Evolutionary conservation across 75 land plant species (phyloP).

Genomic region (Pinus albicaulis): DNA sequence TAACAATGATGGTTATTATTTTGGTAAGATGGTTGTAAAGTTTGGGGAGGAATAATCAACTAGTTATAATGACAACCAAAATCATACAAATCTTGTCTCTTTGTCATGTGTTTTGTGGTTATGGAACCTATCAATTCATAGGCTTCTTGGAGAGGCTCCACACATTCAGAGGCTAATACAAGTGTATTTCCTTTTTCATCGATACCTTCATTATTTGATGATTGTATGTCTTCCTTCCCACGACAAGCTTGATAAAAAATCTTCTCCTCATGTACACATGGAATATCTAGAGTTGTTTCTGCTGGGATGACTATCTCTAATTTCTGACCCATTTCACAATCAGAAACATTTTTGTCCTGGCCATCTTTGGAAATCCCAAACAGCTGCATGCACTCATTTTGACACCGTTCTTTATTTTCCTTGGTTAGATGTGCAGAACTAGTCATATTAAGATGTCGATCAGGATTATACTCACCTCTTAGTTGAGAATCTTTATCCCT

Average conservation of each 20-base stretch:
- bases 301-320: background rate
- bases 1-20: background rate
- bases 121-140: conserved; percentile 41
- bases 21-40: background rate
- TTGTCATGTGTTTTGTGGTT: conserved; percentile 9
- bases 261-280: background rate
- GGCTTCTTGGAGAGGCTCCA: conserved; percentile 21
- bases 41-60: background rate
- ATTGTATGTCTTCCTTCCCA: background rate
- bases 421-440: background rate
- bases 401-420: background rate
- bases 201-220: background rate
- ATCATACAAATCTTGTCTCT: background rate
- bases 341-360: background rate
- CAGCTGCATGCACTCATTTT: too few species aligned
- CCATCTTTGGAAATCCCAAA: too few species aligned
- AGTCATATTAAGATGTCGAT: background rate
- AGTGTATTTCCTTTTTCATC: background rate
- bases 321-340: conserved; percentile 2
- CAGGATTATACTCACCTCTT: background rate
- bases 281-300: background rate
- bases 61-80: background rate
- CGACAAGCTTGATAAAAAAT: background rate
- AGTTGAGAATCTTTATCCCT: background rate
- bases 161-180: background rate